A percentile compares a stretch with the other conserved stretches of the same genome.
phyloP scores from a whole-genome alignment of 2,329 filamentous ascomycete species.

The Phoma sp. region DNA sequence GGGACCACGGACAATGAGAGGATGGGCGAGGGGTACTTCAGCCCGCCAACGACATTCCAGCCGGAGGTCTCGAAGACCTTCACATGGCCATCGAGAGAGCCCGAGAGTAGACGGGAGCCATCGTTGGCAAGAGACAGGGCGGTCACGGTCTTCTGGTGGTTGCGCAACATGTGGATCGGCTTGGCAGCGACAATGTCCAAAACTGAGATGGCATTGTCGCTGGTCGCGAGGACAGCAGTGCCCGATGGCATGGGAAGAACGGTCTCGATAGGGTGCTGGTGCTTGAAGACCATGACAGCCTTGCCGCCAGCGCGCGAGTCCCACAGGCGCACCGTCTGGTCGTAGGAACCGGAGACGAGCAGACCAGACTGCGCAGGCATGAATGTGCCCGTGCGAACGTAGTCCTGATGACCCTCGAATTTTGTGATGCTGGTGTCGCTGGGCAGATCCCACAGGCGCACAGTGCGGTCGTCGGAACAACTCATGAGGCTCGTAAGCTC shows the following conservation, averaged over 20 bases:
- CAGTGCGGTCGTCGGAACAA: constrained; percentile 89
- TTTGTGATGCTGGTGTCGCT: constrained; percentile 75
- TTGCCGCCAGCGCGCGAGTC: constrained; percentile 75
- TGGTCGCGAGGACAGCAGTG: constrained; percentile 82
- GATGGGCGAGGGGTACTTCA: constrained; percentile 92
- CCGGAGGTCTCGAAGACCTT: constrained; percentile 93
- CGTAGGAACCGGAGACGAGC: constrained; percentile 90
- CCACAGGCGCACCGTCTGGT: constrained; percentile 92
- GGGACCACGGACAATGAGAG: constrained; percentile 80
- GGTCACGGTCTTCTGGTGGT: constrained; percentile 98
- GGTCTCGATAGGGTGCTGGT: constrained; percentile 84
- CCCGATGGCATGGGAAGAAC: constrained; percentile 88
- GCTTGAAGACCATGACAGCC: constrained; percentile 89
- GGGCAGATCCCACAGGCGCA: constrained; percentile 92
- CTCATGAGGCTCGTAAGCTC: constrained; percentile 87
- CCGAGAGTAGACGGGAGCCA: constrained; percentile 80
- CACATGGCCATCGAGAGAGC: constrained; percentile 91
- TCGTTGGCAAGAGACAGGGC: constrained; percentile 81
- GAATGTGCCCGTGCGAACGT: constrained; percentile 86
- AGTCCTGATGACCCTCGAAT: constrained; percentile 88
- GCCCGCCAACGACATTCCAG: constrained; percentile 95
- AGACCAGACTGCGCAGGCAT: constrained; percentile 75
- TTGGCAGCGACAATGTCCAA: constrained; percentile 91
- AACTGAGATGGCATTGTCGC: constrained; percentile 86
- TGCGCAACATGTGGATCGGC: constrained; percentile 83